Evolutionary conservation across 2,329 filamentous ascomycete genomes (phyloP).

Genomic region (Fusarium sp.): DNA sequence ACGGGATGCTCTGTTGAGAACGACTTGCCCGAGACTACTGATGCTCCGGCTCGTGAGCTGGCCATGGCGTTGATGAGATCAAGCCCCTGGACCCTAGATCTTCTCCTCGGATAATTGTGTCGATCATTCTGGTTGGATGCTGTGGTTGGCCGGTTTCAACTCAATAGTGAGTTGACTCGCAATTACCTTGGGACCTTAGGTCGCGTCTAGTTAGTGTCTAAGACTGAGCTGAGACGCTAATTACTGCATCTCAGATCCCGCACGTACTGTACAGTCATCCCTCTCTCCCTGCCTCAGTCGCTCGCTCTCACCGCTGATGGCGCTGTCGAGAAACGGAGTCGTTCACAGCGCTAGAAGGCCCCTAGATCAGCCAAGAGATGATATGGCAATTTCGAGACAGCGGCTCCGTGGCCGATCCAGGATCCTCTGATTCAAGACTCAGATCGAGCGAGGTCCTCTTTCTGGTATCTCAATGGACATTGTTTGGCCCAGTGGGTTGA

Average conservation of each 20-base stretch:
- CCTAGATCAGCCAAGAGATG: not conserved
- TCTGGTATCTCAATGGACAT: slow-evolving; percentile 9
- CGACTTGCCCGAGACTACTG: slow-evolving; percentile 14
- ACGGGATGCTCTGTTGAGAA: slow-evolving; percentile 1
- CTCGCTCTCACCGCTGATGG: slow-evolving; percentile 20
- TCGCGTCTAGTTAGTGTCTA: not conserved
- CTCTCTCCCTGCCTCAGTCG: not conserved
- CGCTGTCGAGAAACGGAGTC: slow-evolving; percentile 6
- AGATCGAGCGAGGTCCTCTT: slow-evolving; percentile 1
- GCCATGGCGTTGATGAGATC: slow-evolving; percentile 29
- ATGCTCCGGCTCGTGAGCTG: slow-evolving; percentile 10
- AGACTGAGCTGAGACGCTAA: slow-evolving; percentile 18
- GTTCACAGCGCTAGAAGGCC: slow-evolving; percentile 15
- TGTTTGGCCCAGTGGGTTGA: not conserved
- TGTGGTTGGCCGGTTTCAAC: slow-evolving; percentile 20
- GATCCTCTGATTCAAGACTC: slow-evolving; percentile 20
- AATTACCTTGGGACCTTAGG: not conserved
- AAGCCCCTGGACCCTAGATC: slow-evolving; percentile 36
- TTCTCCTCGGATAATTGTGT: slow-evolving; percentile 23
- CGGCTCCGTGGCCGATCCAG: slow-evolving; percentile 19
- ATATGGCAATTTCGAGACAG: slow-evolving; percentile 28
- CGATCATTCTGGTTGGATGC: slow-evolving; percentile 31
- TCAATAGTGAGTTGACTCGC: slow-evolving; percentile 9
- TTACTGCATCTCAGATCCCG: slow-evolving; percentile 21
- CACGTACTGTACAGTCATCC: not conserved